Base-by-base conservation (phyloP, 2,329 filamentous ascomycete genomes). In the Pseudonectria foliicola region DNA sequence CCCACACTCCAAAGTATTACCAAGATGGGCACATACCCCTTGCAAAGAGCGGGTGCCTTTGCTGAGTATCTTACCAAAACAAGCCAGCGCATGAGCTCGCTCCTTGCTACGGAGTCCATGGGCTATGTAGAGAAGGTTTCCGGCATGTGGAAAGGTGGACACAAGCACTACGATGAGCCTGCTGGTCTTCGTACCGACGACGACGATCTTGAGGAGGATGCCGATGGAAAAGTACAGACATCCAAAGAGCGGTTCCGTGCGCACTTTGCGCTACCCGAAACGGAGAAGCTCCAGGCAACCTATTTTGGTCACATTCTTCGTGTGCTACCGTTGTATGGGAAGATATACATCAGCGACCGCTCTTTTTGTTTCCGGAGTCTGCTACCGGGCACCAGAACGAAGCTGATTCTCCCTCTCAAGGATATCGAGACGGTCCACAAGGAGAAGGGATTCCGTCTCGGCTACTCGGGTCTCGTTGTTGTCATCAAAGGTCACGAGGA, bases 101-200 rank as follows among this genome's bases (percentile, higher is more conserved):
- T 94, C 7, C 64, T 96, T 29, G 85, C 90, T 6, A 86, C 82
- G 0, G 89, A 95, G 57, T 93, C 90, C 1, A 94, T 95, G 80
- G 88, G 87, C 2, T 96, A 96, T 55, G 82, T 95, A 23, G 89
- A 93, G 54, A 96, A 95, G 59, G 89, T 96, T 0, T 94, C 90
- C 0, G 90, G 88, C 25, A 96, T 96, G 85, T 92, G 92, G 79
- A 85, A 88, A 47, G 92, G 92, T 24, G 86, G 86, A 10, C 81
- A 82, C 49, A 88, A 82, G 51, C 90, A 96, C 60, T 98, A 96
- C 52, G 80, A 82, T 32, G 83, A 76, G 28, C 69, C 70, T 3
- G 58, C 64, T 29, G 71, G 64, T 14, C 61, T 73, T 27, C 65
- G 62, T 21, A 66, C 67, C 2, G 73, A 78, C 29, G 73, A 77